Percentiles rank a stretch among this genome's conserved stretches.
Conservation (phyloP, 2,329 filamentous ascomycete genomes). For the Penicillium sp. region DNA sequence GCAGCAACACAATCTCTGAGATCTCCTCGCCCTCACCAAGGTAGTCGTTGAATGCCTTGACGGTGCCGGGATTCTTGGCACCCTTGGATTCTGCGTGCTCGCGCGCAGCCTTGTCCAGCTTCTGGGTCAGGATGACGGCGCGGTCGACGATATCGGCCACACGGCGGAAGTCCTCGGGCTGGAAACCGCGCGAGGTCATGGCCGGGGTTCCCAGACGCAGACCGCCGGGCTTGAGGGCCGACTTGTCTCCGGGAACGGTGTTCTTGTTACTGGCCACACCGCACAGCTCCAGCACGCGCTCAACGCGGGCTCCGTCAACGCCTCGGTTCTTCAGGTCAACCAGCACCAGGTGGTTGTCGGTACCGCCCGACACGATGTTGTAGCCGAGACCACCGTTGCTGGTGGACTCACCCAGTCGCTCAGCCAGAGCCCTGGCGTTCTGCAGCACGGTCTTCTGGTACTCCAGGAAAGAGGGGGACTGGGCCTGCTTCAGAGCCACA, state of each 20-base stretch:
- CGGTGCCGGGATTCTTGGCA: slow-evolving; percentile 94
- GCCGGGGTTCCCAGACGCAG: slow-evolving; percentile 92
- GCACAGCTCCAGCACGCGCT: slow-evolving; percentile 85
- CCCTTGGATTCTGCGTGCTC: slow-evolving; percentile 79
- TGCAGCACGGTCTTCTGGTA: slow-evolving; percentile 91
- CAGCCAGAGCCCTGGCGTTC: slow-evolving; percentile 90
- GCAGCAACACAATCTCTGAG: slow-evolving; percentile 77
- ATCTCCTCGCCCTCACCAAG: slow-evolving; percentile 77
- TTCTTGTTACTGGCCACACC: slow-evolving; percentile 99
- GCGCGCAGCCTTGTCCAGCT: slow-evolving; percentile 64
- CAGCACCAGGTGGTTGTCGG: slow-evolving; percentile 96
- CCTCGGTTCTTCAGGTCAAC: slow-evolving; percentile 83
- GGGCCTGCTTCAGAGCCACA: slow-evolving; percentile 92
- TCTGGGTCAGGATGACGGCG: slow-evolving; percentile 73
- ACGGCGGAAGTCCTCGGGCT: slow-evolving; percentile 79
- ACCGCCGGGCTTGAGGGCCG: slow-evolving; percentile 87
- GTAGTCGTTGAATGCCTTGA: slow-evolving; percentile 96
- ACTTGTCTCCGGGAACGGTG: slow-evolving; percentile 92
- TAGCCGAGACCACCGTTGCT: slow-evolving; percentile 70
- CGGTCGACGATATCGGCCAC: slow-evolving; percentile 84
- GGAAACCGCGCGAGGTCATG: slow-evolving; percentile 96
- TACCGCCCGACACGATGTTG: slow-evolving; percentile 92
- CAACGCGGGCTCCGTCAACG: slow-evolving; percentile 88
- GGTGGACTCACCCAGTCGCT: slow-evolving; percentile 68
- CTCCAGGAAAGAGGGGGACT: slow-evolving; percentile 82